Evolutionary conservation across 257 asterid genomes (phyloP), one percentile per base, ranked within the genome.

Genomic region (Ballota nigra): DNA sequence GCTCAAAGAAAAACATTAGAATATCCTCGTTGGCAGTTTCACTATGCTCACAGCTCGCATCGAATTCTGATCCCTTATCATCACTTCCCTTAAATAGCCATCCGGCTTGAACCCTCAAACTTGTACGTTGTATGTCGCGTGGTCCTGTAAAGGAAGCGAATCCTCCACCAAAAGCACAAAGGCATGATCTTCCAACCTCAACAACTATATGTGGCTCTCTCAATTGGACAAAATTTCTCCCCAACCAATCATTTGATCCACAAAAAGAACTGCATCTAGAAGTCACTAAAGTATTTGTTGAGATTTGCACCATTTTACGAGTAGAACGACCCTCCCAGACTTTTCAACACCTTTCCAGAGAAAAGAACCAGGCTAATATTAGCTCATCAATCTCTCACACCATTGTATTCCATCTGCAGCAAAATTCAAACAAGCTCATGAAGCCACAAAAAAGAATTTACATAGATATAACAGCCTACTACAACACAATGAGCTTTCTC

Each of bases 1-100:
- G 88, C 82, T 92, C 97, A 83, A 91, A 94, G 84, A 89, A 91
- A 82, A 94, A 89, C 99, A 94, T 91, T 67, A 94, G 70, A 60
- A 94, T 91, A 81, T 94, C 96, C 77, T 91, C 98, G 72, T 92
- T 91, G 41, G 86, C 97, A 60, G 78, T 89, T 78, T 91, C 98
- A 75, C 99, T 94, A 34, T 84, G 97, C 85, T 94, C 99, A 66
- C 80, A 72, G 64, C 85, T 83, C 26, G 98, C 90, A 74, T 90
- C 88, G 56, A 73, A 85, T 63, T 78, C 82, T 1, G 91, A 75
- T 18, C 85, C 87, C 68, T 86, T 87, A 66, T 83, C 86, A 66
- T 83, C 86, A 61, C 73, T 87, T 75, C 90, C 90, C 74, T 81
- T 86, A 72, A 92, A 94, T 28, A 86, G 82, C 98, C 98, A 92